A percentile compares a stretch with the other conserved stretches of the same genome.
These are phyloP conservation scores for Setaria viridis DNA, from an alignment of 202 grass and related monocot genomes.

Conservation along the genomic window DNA sequence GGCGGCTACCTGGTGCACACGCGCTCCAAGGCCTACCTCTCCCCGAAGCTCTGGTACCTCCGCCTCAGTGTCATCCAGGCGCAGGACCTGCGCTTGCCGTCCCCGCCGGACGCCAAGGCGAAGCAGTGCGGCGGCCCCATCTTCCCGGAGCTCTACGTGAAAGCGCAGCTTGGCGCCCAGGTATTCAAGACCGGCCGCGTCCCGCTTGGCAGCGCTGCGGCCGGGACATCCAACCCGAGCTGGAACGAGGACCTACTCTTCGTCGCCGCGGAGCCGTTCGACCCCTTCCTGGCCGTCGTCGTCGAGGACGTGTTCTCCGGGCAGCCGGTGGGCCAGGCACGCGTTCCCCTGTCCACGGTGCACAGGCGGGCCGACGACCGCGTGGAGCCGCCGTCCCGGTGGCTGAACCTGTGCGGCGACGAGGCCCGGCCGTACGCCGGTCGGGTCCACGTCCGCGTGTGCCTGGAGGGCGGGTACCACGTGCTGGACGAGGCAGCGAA, in stretches of 20 bases:
- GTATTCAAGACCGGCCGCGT: conserved; percentile 89
- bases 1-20: conserved; percentile 81
- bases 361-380: conserved; percentile 81
- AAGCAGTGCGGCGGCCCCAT: conserved; percentile 30
- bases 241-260: conserved; percentile 99
- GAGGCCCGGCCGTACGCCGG: conserved; percentile 83
- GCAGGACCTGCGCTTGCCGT: conserved; percentile 79
- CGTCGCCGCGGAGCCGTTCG: conserved; percentile 93
- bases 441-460: conserved; percentile 84
- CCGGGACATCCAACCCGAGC: conserved; percentile 78
- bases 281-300: conserved; percentile 71
- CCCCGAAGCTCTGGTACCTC: conserved; percentile 96
- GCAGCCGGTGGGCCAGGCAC: conserved; percentile 67
- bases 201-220: conserved; percentile 64
- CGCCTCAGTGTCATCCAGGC: conserved; percentile 91
- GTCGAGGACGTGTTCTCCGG: conserved; percentile 78
- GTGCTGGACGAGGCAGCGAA: conserved; percentile 96
- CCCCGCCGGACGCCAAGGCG: conserved; percentile 59
- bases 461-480: conserved; percentile 98
- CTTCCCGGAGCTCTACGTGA: conserved; percentile 80
- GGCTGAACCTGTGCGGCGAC: conserved; percentile 88
- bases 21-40: conserved; percentile 92
- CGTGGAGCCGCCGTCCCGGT: conserved; percentile 81
- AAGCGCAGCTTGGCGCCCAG: conserved; percentile 86
- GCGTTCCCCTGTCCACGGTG: conserved; percentile 77